Percentiles rank a stretch among this genome's conserved stretches.
phyloP scores from a whole-genome alignment of 108 stramenopile genomes.

The Mediolabrus comicus region DNA sequence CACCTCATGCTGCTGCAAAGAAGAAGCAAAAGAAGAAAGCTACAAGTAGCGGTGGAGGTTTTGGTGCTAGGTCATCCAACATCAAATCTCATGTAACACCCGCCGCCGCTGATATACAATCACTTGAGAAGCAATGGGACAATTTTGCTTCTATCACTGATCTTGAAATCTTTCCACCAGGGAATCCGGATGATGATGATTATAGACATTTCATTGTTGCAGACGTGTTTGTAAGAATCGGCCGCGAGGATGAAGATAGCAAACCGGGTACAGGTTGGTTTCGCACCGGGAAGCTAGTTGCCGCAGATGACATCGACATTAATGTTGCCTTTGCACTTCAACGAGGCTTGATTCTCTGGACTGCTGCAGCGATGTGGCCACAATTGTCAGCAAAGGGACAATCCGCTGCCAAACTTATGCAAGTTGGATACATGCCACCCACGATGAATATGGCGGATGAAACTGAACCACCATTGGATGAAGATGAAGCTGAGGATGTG shows the following conservation, averaged over 20 bases:
- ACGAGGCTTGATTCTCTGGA: constrained; percentile 48
- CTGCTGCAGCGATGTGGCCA: constrained; percentile 45
- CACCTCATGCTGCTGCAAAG: constrained; percentile 4
- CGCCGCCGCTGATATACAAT: constrained; percentile 31
- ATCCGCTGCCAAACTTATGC: constrained; percentile 21
- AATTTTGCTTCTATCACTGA: constrained; percentile 42
- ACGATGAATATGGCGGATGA: constrained; percentile 53
- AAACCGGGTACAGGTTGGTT: constrained; percentile 29
- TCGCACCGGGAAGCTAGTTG: constrained; percentile 45
- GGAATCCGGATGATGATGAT: constrained; percentile 41
- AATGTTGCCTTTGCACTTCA: constrained; percentile 36
- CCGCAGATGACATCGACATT: constrained; percentile 10
- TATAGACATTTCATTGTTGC: constrained; percentile 36
- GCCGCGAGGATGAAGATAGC: constrained; percentile 3
- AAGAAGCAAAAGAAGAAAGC: constrained; percentile 22
- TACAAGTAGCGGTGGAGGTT: constrained; percentile 29
- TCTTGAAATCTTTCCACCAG: constrained; percentile 33
- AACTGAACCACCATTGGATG: constrained; percentile 31
- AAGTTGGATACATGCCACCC: constrained; percentile 35
- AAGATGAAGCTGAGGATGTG: constrained; percentile 21
- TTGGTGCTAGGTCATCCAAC: neutral
- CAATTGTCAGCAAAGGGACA: constrained; percentile 34
- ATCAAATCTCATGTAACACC: neutral
- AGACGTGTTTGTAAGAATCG: constrained; percentile 37
- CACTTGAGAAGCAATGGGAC: constrained; percentile 46